Evolutionary conservation across 2,329 filamentous ascomycete genomes (phyloP).

Genomic region (Neofusicoccum laricinum): DNA sequence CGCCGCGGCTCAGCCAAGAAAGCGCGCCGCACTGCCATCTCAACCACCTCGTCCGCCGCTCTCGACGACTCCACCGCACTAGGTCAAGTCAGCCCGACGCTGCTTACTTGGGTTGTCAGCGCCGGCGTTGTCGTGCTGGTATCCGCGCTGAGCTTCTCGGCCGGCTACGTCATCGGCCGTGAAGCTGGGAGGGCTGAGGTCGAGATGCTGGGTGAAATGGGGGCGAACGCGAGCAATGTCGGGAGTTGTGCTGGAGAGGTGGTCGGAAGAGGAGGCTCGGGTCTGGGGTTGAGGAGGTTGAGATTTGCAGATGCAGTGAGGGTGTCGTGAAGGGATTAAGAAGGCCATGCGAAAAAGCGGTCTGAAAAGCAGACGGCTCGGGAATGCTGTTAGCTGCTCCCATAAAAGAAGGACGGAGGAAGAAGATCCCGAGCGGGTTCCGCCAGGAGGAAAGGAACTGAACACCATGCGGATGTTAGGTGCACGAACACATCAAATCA

Average conservation of each 20-base stretch:
- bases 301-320: slow-evolving; percentile 13
- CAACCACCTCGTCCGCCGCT: slow-evolving; percentile 23
- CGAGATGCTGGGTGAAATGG: slow-evolving; percentile 36
- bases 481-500: too few relatives aligned
- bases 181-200: slow-evolving; percentile 56
- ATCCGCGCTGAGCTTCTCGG: slow-evolving; percentile 63
- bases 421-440: too few relatives aligned
- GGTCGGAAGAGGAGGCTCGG: not conserved
- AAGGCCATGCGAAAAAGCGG: not conserved
- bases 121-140: slow-evolving; percentile 64
- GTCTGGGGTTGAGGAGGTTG: slow-evolving; percentile 9
- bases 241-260: slow-evolving; percentile 4
- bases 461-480: too few relatives aligned
- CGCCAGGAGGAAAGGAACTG: too few relatives aligned
- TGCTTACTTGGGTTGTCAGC: slow-evolving; percentile 65
- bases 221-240: slow-evolving; percentile 17
- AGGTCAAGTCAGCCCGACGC: slow-evolving; percentile 54
- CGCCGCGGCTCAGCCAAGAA: slow-evolving; percentile 15
- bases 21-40: slow-evolving; percentile 7
- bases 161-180: slow-evolving; percentile 60
- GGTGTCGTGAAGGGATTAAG: not conserved
- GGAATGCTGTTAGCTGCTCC: not conserved
- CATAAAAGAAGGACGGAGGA: too few relatives aligned
- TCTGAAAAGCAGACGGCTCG: not conserved
- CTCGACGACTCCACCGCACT: slow-evolving; percentile 22